These are phyloP conservation scores for Kurtzmaniella natalensis DNA, from an alignment of 1,139 yeast species.

Conservation along the genomic window DNA sequence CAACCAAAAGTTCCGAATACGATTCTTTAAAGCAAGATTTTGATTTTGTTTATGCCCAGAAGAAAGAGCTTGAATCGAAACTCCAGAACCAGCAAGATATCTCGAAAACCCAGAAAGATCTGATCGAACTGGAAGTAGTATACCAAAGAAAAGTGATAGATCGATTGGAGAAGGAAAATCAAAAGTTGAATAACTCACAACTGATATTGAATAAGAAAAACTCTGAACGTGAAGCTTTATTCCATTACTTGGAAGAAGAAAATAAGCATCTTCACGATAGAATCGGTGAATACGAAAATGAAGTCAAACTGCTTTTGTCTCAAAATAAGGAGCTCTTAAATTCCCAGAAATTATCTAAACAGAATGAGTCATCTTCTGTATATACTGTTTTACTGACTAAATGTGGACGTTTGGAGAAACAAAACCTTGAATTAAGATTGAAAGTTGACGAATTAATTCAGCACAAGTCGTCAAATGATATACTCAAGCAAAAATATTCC, in stretches of 20 bases:
- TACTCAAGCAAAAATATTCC: constrained; percentile 35
- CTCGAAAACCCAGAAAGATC: constrained; percentile 33
- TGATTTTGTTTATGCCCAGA: constrained; percentile 52
- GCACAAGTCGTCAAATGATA: constrained; percentile 35
- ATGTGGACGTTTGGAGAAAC: constrained; percentile 26
- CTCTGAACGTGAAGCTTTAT: neutral
- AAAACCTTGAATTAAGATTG: constrained; percentile 26
- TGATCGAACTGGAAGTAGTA: constrained; percentile 27
- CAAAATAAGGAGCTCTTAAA: constrained; percentile 4
- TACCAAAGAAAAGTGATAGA: constrained; percentile 16
- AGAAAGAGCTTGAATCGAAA: constrained; percentile 52
- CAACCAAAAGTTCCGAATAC: constrained; percentile 28
- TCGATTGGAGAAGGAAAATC: constrained; percentile 12
- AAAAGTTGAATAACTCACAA: constrained; percentile 26
- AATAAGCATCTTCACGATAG: constrained; percentile 29
- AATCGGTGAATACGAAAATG: constrained; percentile 11
- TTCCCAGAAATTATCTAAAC: neutral
- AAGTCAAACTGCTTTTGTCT: constrained; percentile 8
- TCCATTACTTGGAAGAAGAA: constrained; percentile 24
- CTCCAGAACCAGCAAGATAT: constrained; percentile 45
- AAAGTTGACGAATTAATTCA: constrained; percentile 32
- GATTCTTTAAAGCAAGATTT: constrained; percentile 48
- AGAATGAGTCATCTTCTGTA: neutral
- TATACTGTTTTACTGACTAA: constrained; percentile 19
- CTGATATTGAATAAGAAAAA: constrained; percentile 14